Evolutionary conservation across 495 filamentous ascomycete species (phyloP).

Genomic region (Penicillium ucsense): DNA sequence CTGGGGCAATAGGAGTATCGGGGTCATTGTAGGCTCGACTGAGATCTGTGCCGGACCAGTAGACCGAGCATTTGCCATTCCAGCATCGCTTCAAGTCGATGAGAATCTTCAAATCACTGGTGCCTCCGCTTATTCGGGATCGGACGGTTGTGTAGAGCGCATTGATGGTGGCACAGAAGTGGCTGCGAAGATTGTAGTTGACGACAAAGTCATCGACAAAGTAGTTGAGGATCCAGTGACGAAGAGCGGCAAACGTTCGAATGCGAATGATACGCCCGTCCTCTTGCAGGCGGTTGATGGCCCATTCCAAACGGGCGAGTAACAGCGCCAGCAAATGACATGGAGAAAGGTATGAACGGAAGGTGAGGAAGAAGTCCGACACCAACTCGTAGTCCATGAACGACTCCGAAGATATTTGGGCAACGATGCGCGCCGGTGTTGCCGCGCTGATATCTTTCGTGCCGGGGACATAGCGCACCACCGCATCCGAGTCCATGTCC

Average conservation of each 20-base stretch:
- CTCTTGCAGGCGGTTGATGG: slow-evolving; percentile 69
- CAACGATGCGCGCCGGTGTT: slow-evolving; percentile 83
- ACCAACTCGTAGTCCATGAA: slow-evolving; percentile 97
- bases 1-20: slow-evolving; percentile 65
- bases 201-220: slow-evolving; percentile 91
- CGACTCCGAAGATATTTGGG: slow-evolving; percentile 92
- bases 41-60: slow-evolving; percentile 70
- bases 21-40: slow-evolving; percentile 42
- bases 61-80: slow-evolving; percentile 79
- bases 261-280: slow-evolving; percentile 86
- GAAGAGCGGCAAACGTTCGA: slow-evolving; percentile 87
- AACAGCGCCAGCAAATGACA: slow-evolving; percentile 71
- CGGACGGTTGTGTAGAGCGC: slow-evolving; percentile 55
- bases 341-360: slow-evolving; percentile 70
- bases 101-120: slow-evolving; percentile 82
- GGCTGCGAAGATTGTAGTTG: slow-evolving; percentile 65
- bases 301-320: slow-evolving; percentile 79
- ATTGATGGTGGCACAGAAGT: slow-evolving; percentile 79
- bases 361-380: slow-evolving; percentile 97
- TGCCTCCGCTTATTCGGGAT: slow-evolving; percentile 40
- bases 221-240: slow-evolving; percentile 98
- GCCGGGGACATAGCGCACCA: slow-evolving; percentile 71
- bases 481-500: slow-evolving; percentile 62
- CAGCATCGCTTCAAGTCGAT: slow-evolving; percentile 95
- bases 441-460: slow-evolving; percentile 76